Evolutionary conservation across 768 basidiomycete species (phyloP), one percentile per base, ranked within the genome.

Genomic region (Trametes coccinea): DNA sequence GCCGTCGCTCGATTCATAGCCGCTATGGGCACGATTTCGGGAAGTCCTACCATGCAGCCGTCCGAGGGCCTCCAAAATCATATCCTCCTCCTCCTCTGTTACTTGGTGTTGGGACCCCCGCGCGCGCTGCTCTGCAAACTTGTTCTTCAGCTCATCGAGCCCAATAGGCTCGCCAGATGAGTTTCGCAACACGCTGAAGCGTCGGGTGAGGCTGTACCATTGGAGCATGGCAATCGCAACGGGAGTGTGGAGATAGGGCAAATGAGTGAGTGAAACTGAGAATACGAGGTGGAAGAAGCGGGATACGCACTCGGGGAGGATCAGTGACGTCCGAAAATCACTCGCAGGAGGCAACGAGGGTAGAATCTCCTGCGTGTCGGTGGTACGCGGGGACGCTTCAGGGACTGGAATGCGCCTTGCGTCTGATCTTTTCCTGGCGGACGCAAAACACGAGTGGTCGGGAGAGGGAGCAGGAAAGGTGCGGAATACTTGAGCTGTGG

Each of bases 271-370:
- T 8, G 59, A 45, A 61, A 52, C 60, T 50, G 56, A 63, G 60
- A 66, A 52, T 68, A 68, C 43, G 40, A 37, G 51, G 46, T 13
- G 31, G 68, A 68, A 43, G 40, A 37, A 51, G 46, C 22, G 34
- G 5, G 60, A 61, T 66, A 79, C 89, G 78, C 75, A 94, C 92
- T 89, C 90, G 72, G 90, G 90, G 51, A 94, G 76, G 68, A 94
- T 92, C 71, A 89, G 82, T 61, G 91, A 92, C 33, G 92, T 92
- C 69, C 92, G 88, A 78, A 94, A 94, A 74, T 92, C 85, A 77
- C 82, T 84, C 46, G 80, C 76, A 8, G 88, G 82, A 55, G 89
- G 87, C 16, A 93, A 79, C 65, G 82, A 79, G 51, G 82, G 84
- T 2, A 85, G 76, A 50, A 71, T 65, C 47, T 77, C 78, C 61